These are phyloP conservation scores for Kwoniella dendrophila DNA, from an alignment of 768 basidiomycete species.

Conservation along the genomic window DNA sequence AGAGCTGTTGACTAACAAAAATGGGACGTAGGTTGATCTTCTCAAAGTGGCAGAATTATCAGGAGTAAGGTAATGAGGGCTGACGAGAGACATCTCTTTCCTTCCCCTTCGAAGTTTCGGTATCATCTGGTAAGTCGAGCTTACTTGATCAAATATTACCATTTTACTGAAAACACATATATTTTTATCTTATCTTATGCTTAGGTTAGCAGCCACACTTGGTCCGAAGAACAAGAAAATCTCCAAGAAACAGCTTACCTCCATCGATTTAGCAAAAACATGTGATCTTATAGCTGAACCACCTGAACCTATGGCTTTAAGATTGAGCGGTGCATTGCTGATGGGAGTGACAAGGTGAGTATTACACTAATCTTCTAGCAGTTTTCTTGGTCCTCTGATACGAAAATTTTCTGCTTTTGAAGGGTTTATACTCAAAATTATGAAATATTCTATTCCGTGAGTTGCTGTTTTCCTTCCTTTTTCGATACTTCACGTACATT, in stretches of 20 bases:
- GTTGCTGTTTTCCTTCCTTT: conserved; percentile 5
- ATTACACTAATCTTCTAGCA: background rate
- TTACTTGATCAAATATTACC: background rate
- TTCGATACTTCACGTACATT: too few species aligned
- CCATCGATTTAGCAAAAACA: conserved; percentile 77
- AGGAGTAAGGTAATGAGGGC: conserved; percentile 6
- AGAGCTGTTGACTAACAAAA: conserved; percentile 75
- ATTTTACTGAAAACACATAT: background rate
- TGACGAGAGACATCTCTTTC: conserved; percentile 19
- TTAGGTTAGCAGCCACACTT: conserved; percentile 86
- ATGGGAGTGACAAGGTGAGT: conserved; percentile 83
- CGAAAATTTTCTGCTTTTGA: background rate
- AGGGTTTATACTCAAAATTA: conserved; percentile 46
- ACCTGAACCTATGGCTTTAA: conserved; percentile 79
- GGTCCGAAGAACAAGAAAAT: conserved; percentile 86
- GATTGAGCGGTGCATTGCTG: conserved; percentile 84
- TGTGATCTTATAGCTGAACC: conserved; percentile 80
- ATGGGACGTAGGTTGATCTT: conserved; percentile 73
- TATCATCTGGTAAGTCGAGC: conserved; percentile 45
- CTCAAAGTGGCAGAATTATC: conserved; percentile 11
- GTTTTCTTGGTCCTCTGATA: too few species aligned
- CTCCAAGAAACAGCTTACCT: conserved; percentile 78
- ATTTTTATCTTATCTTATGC: background rate
- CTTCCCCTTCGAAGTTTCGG: conserved; percentile 36
- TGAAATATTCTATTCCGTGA: conserved; percentile 41